phyloP scores from a whole-genome alignment of 352 stramenopile species.

The Pythium aquatile region DNA sequence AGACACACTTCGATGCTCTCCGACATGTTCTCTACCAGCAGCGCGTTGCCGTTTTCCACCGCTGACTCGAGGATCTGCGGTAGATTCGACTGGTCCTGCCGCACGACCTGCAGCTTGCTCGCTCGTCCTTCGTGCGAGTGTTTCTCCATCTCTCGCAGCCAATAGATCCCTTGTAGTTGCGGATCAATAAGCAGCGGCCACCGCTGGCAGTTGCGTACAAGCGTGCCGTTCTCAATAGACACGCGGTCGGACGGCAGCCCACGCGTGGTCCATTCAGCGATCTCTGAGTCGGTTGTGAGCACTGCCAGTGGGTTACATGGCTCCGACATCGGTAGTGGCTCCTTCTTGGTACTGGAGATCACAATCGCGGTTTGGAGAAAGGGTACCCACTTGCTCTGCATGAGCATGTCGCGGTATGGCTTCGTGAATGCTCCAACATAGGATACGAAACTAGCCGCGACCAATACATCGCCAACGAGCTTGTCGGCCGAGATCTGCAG shows the following conservation, averaged over 20 bases:
- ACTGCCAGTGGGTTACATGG: constrained; percentile 64
- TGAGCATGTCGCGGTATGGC: constrained; percentile 83
- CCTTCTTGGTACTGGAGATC: constrained; percentile 22
- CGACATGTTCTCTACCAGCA: constrained; percentile 90
- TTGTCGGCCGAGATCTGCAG: constrained; percentile 73
- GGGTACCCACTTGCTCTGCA: constrained; percentile 84
- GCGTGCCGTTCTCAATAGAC: constrained; percentile 90
- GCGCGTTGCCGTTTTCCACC: constrained; percentile 72
- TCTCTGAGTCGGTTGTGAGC: constrained; percentile 69
- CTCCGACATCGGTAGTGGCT: constrained; percentile 33
- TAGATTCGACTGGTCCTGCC: constrained; percentile 82
- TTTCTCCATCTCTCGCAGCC: constrained; percentile 86
- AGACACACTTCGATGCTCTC: constrained; percentile 86
- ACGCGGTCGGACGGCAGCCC: constrained; percentile 88
- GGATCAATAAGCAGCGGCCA: constrained; percentile 91
- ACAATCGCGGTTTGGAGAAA: constrained; percentile 72
- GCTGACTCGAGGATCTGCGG: constrained; percentile 67
- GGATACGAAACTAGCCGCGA: constrained; percentile 92
- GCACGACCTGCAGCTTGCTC: constrained; percentile 71
- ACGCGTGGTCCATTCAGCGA: constrained; percentile 84
- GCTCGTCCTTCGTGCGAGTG: constrained; percentile 34
- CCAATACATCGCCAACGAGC: constrained; percentile 88
- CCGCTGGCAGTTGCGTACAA: constrained; percentile 74
- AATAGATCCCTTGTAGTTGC: constrained; percentile 90
- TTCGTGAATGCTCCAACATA: constrained; percentile 95